Evolutionary conservation across 192 early-diverging fungal genomes (phyloP).

Genomic region (Umbelopsis sp.): DNA sequence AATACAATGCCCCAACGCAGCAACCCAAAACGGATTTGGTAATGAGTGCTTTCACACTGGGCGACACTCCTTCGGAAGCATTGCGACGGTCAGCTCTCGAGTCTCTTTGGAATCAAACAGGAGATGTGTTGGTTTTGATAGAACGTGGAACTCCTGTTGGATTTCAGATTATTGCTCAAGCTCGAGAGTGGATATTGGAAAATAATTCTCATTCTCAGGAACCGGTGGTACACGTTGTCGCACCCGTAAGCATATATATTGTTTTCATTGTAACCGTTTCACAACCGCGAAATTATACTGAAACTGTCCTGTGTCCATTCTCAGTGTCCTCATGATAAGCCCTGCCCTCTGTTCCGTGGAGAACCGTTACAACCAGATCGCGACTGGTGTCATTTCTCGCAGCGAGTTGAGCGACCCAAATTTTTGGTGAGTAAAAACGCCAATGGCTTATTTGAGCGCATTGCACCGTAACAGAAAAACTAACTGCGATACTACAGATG

Average conservation of each 20-base stretch:
- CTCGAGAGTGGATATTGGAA: conserved; percentile 68
- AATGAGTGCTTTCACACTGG: conserved; percentile 70
- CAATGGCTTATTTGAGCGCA: not conserved
- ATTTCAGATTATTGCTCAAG: conserved; percentile 65
- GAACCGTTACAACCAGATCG: conserved; percentile 35
- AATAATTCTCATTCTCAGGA: conserved; percentile 37
- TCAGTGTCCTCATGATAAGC: conserved; percentile 72
- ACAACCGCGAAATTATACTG: too few species aligned
- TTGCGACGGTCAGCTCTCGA: conserved; percentile 66
- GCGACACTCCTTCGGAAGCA: conserved; percentile 71
- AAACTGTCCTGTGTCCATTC: too few species aligned
- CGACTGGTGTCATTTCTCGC: conserved; percentile 86
- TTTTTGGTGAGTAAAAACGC: conserved; percentile 49
- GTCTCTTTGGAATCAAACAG: conserved; percentile 79
- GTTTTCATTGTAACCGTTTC: not conserved
- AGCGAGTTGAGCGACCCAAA: conserved; percentile 66
- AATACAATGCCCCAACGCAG: not conserved
- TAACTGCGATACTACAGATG: conserved; percentile 44
- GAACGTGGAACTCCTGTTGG: conserved; percentile 82
- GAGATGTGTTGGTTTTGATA: conserved; percentile 79
- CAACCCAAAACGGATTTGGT: conserved; percentile 66
- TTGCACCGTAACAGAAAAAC: not conserved
- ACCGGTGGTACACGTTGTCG: conserved; percentile 68
- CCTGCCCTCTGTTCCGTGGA: conserved; percentile 68
- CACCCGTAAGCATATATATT: conserved; percentile 58